These are phyloP conservation scores for Anisogramma anomala DNA, from an alignment of 2,329 filamentous ascomycete species.

Conservation along the genomic window DNA sequence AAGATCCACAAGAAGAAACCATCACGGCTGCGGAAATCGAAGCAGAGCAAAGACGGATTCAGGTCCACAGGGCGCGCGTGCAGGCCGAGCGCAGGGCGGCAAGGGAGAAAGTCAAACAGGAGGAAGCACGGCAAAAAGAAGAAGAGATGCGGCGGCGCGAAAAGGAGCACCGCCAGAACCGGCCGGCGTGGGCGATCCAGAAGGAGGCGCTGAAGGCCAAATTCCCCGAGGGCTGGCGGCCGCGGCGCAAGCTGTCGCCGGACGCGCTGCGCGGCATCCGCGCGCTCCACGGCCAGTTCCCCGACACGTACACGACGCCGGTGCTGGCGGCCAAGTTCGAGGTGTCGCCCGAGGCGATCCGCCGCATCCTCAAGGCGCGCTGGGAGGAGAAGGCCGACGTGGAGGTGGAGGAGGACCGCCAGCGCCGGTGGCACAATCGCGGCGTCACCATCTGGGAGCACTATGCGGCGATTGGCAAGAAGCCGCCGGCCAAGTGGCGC, in stretches of 20 bases:
- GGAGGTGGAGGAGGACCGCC: slow-evolving; percentile 45
- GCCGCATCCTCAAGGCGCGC: slow-evolving; percentile 72
- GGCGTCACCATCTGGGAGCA: slow-evolving; percentile 48
- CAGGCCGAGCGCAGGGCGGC: slow-evolving; percentile 22
- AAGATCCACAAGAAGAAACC: background rate
- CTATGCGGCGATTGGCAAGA: slow-evolving; percentile 48
- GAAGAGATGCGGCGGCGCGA: slow-evolving; percentile 20
- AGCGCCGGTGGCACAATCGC: slow-evolving; percentile 49
- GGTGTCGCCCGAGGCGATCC: slow-evolving; percentile 76
- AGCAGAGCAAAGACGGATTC: slow-evolving; percentile 31
- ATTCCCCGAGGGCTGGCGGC: slow-evolving; percentile 71
- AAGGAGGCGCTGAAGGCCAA: slow-evolving; percentile 67
- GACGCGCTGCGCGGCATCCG: slow-evolving; percentile 87
- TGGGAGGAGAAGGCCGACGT: slow-evolving; percentile 53
- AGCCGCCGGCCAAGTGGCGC: slow-evolving; percentile 51
- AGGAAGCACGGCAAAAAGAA: slow-evolving; percentile 19
- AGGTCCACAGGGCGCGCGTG: slow-evolving; percentile 24
- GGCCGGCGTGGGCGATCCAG: slow-evolving; percentile 56
- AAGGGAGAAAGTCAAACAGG: slow-evolving; percentile 20
- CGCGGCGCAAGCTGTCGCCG: slow-evolving; percentile 77
- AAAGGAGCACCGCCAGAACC: slow-evolving; percentile 13
- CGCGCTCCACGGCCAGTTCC: slow-evolving; percentile 65
- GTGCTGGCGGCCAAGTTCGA: slow-evolving; percentile 69
- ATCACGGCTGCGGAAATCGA: background rate
- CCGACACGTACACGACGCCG: slow-evolving; percentile 62